Evolutionary conservation across 345 rosid species (phyloP).

Genomic region (Salix dunnii): DNA sequence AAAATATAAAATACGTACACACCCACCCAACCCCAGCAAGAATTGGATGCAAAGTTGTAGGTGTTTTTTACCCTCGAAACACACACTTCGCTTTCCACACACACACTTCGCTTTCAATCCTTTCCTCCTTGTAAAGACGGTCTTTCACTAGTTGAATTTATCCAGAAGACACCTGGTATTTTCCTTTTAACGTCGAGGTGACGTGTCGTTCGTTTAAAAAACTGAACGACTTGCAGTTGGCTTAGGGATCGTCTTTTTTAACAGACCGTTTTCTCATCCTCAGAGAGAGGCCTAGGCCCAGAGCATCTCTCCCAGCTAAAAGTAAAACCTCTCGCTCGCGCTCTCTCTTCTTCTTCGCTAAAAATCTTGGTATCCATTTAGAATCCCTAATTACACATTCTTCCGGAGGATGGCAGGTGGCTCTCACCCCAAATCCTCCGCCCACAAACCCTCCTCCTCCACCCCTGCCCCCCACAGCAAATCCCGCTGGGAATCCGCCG

Average conservation of each 20-base stretch:
- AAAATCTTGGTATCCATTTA: background rate
- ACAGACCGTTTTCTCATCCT: background rate
- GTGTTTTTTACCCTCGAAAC: background rate
- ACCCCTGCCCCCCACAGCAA: slow-evolving; percentile 42
- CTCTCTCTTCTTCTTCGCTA: background rate
- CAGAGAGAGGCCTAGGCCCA: too few species aligned
- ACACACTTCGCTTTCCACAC: background rate
- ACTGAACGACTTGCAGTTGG: background rate
- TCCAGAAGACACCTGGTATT: slow-evolving; percentile 4
- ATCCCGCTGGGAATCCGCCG: slow-evolving; percentile 55
- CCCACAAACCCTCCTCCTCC: slow-evolving; percentile 34
- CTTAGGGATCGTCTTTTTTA: background rate
- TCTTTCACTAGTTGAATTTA: background rate
- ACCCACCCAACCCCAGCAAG: background rate
- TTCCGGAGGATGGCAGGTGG: slow-evolving; percentile 50
- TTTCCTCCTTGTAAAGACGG: background rate
- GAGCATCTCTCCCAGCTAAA: background rate
- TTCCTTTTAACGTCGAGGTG: background rate
- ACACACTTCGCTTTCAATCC: background rate
- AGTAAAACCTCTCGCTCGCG: background rate
- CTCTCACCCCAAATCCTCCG: slow-evolving; percentile 41
- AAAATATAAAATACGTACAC: background rate
- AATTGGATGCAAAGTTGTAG: background rate
- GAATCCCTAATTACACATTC: background rate
- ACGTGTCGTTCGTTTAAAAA: background rate